These are phyloP conservation scores for Ensete glaucum DNA, from an alignment of 176 grass and related monocot species.

Conservation along the genomic window DNA sequence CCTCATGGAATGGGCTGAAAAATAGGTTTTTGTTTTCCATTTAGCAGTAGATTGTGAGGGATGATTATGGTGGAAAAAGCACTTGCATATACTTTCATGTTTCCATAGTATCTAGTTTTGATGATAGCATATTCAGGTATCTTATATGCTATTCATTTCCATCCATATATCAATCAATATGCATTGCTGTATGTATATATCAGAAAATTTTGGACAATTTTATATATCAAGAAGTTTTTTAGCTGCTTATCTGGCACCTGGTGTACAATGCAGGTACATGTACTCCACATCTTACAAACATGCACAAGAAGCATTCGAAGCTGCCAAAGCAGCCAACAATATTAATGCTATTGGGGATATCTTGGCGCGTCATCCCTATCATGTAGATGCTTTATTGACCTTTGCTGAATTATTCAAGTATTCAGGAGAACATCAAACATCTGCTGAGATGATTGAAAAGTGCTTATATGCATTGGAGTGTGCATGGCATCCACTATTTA, in stretches of 20 bases:
- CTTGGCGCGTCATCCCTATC: constrained; percentile 66
- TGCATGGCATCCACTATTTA: constrained; percentile 78
- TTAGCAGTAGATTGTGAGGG: too few species aligned
- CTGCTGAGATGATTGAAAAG: constrained; percentile 73
- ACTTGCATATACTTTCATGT: too few species aligned
- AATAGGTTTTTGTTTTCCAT: too few species aligned
- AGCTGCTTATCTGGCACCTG: neutral
- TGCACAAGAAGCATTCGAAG: constrained; percentile 81
- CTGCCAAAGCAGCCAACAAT: constrained; percentile 81
- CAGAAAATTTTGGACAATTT: too few species aligned
- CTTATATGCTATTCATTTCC: neutral
- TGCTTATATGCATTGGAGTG: constrained; percentile 85
- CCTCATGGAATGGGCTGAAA: too few species aligned
- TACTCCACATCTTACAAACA: constrained; percentile 52
- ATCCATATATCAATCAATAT: neutral
- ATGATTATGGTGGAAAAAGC: too few species aligned
- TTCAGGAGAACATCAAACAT: constrained; percentile 91
- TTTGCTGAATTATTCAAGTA: constrained; percentile 97
- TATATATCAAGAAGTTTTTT: too few species aligned
- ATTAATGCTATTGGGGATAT: constrained; percentile 76
- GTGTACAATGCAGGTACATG: constrained; percentile 45
- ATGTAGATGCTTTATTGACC: constrained; percentile 76
- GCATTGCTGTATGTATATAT: too few species aligned
- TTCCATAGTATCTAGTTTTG: neutral
- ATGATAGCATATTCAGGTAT: neutral